phyloP scores from a whole-genome alignment of 495 filamentous ascomycete species.

The Gamarada debralockiae region DNA sequence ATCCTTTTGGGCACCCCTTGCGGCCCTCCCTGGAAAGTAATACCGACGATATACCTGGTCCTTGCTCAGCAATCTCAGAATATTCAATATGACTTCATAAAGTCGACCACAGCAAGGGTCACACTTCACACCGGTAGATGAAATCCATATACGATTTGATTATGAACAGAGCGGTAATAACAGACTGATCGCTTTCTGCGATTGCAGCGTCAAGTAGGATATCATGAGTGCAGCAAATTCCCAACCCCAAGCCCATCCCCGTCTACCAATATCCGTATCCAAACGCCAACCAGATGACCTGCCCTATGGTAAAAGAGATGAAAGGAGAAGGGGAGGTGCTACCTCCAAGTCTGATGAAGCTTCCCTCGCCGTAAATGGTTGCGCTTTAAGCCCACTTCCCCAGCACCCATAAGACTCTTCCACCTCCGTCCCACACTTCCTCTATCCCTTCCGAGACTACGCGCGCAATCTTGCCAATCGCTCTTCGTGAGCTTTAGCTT shows the following conservation, averaged over 20 bases:
- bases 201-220: too few relatives aligned
- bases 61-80: too few relatives aligned
- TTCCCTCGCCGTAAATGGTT: constrained; percentile 40
- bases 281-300: not conserved
- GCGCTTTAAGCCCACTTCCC: constrained; percentile 55
- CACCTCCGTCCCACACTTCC: constrained; percentile 64
- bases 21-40: too few relatives aligned
- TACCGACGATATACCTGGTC: too few relatives aligned
- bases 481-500: constrained; percentile 68
- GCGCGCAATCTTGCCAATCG: constrained; percentile 79
- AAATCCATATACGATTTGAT: not conserved
- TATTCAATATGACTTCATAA: too few relatives aligned
- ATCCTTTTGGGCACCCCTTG: too few relatives aligned
- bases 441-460: constrained; percentile 61
- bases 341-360: constrained; percentile 49
- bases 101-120: too few relatives aligned
- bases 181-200: not conserved
- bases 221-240: too few relatives aligned
- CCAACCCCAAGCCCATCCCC: too few relatives aligned
- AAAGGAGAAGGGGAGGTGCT: constrained; percentile 21
- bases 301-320: not conserved
- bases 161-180: not conserved
- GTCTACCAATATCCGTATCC: too few relatives aligned
- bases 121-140: not conserved
- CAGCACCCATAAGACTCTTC: constrained; percentile 59